A percentile compares a stretch with the other conserved stretches of the same genome.
Conservation (phyloP, 768 basidiomycete species). For the Galerina sulciceps region DNA sequence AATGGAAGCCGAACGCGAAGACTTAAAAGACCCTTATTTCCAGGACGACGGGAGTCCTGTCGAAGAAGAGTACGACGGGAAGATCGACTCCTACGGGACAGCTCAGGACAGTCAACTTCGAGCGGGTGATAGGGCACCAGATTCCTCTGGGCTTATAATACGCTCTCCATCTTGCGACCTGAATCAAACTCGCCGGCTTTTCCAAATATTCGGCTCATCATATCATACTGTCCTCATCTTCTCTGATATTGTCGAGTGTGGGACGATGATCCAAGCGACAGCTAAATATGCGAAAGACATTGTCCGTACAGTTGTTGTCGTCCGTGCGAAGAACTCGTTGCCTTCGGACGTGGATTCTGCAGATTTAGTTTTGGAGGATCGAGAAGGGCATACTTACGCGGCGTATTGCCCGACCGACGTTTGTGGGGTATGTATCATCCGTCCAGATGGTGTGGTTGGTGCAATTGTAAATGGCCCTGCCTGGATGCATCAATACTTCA, state of each 20-base stretch:
- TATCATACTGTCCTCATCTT: constrained; percentile 49
- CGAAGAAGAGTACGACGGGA: constrained; percentile 14
- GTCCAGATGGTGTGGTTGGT: constrained; percentile 53
- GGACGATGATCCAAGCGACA: constrained; percentile 18
- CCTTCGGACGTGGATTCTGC: constrained; percentile 17
- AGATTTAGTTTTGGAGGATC: constrained; percentile 39
- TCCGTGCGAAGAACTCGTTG: constrained; percentile 16
- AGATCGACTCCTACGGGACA: constrained; percentile 28
- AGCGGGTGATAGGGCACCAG: constrained; percentile 54
- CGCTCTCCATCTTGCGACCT: constrained; percentile 11
- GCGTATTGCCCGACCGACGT: constrained; percentile 38
- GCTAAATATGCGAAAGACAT: constrained; percentile 25
- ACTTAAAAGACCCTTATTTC: constrained; percentile 17
- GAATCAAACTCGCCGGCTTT: constrained; percentile 30
- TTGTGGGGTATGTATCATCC: constrained; percentile 38
- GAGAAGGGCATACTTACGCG: constrained; percentile 39
- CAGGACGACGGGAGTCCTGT: constrained; percentile 15
- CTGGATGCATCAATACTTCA: constrained; percentile 39
- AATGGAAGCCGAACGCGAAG: constrained; percentile 9
- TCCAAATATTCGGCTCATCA: constrained; percentile 36
- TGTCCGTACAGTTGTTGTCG: constrained; percentile 31
- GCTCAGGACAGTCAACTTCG: constrained; percentile 25
- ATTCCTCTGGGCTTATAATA: constrained; percentile 30
- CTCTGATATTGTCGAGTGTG: constrained; percentile 23
- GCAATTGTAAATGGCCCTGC: constrained; percentile 36